Evolutionary conservation across 768 basidiomycete species (phyloP).

Genomic region (Lactarius hatsudake): DNA sequence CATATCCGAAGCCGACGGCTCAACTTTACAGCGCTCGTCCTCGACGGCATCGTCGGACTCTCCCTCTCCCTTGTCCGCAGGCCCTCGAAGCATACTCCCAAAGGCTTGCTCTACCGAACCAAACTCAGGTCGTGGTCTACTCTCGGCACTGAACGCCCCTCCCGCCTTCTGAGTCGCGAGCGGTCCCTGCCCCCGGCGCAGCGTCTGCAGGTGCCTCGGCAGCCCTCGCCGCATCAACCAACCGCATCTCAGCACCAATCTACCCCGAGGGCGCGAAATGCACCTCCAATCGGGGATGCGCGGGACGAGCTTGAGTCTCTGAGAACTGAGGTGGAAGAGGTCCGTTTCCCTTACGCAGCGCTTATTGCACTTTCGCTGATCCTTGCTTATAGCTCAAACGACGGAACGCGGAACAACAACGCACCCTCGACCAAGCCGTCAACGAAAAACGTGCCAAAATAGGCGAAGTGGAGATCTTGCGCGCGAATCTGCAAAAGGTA

Average conservation of each 20-base stretch:
- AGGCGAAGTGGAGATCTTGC: slow-evolving; percentile 27
- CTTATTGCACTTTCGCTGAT: not conserved
- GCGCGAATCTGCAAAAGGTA: slow-evolving; percentile 25
- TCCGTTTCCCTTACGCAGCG: not conserved
- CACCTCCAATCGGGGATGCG: not conserved
- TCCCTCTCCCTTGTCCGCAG: not conserved
- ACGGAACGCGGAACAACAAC: slow-evolving; percentile 19
- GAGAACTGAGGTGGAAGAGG: slow-evolving; percentile 17
- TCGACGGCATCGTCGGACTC: not conserved
- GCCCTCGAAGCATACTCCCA: not conserved
- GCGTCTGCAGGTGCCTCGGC: not conserved
- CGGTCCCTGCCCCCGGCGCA: not conserved
- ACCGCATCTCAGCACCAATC: not conserved
- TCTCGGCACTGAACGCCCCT: not conserved
- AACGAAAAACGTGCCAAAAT: slow-evolving; percentile 26
- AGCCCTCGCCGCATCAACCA: not conserved
- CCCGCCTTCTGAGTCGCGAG: not conserved
- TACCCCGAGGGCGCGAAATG: not conserved
- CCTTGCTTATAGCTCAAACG: slow-evolving; percentile 10
- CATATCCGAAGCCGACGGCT: slow-evolving; percentile 1
- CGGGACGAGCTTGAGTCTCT: slow-evolving; percentile 8
- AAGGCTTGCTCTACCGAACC: not conserved
- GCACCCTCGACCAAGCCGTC: slow-evolving; percentile 20
- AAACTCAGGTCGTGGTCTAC: not conserved
- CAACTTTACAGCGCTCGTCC: not conserved